A percentile compares a stretch with the other conserved stretches of the same genome.
Conservation (phyloP, 2,329 filamentous ascomycete species). For the Aurifilum marmelostoma region DNA sequence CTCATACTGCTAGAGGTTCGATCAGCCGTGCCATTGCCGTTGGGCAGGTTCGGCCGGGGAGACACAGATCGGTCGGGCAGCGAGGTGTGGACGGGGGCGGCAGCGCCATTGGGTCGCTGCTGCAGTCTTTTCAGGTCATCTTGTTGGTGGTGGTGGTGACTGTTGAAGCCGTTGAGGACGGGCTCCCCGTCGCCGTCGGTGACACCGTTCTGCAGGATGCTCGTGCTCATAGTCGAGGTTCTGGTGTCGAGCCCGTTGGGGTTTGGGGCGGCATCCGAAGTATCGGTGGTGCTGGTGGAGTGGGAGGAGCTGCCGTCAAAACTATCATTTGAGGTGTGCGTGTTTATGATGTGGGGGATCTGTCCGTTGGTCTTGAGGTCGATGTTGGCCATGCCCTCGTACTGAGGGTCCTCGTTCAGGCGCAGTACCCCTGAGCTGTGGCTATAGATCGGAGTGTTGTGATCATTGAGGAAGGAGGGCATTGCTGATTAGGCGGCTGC, state of each 20-base stretch:
- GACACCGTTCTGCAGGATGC: slow-evolving; percentile 61
- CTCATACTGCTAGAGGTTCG: slow-evolving; percentile 36
- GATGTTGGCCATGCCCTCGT: slow-evolving; percentile 33
- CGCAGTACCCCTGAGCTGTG: slow-evolving; percentile 49
- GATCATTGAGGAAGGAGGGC: slow-evolving; percentile 59
- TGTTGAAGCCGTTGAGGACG: slow-evolving; percentile 38
- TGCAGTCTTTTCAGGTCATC: slow-evolving; percentile 32
- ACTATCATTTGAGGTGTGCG: slow-evolving; percentile 54
- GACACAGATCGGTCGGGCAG: slow-evolving; percentile 37
- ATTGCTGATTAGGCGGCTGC: slow-evolving; percentile 38
- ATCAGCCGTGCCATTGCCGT: slow-evolving; percentile 32
- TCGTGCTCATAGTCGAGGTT: slow-evolving; percentile 49
- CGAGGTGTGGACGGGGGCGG: slow-evolving; percentile 30
- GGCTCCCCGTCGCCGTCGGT: slow-evolving; percentile 37
- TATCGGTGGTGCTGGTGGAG: slow-evolving; percentile 54
- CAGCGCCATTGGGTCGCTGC: slow-evolving; percentile 33
- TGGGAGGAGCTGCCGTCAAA: slow-evolving; percentile 59
- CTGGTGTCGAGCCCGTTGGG: slow-evolving; percentile 48
- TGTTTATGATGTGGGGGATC: slow-evolving; percentile 39
- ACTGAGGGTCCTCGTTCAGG: slow-evolving; percentile 45
- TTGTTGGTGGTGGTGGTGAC: slow-evolving; percentile 36
- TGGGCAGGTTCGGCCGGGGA: slow-evolving; percentile 27
- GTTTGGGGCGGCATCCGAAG: slow-evolving; percentile 50
- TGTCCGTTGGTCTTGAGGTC: slow-evolving; percentile 40
- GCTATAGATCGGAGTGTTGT: slow-evolving; percentile 47